Base-by-base conservation (phyloP, 495 filamentous ascomycete genomes). In the Penicillium waksmanii region DNA sequence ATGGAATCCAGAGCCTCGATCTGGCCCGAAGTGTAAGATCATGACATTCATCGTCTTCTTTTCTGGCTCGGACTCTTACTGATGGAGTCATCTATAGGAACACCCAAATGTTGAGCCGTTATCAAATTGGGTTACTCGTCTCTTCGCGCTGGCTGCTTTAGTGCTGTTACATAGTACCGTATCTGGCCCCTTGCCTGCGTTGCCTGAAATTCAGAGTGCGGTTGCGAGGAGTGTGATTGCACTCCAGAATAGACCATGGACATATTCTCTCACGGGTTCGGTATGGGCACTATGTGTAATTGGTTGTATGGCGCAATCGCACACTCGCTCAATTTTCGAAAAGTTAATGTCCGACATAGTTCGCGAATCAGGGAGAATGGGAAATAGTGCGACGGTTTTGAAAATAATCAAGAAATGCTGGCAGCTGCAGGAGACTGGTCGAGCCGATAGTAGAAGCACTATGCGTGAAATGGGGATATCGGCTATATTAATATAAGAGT, bases 391-490 rank as follows among this genome's bases (percentile, higher is more conserved):
- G 13, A 56, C 54, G 18, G 54, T 56, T n/a, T 56, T 34, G 33
- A 56, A 56, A n/a, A 56, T 56, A n/a, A 49, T 56, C 19, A 49
- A 23, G 13, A 56, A 40, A n/a, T 56, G 54, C 6, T 56, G 54
- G 54, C 25, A 42, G 18, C 18, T 56, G 44, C 54, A 56, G 18
- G 54, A 56, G 47, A 50, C 43, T 17, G 31, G 35, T 25, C 25
- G 43, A 3, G 54, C 54, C 7, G 54, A 56, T 31, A 48, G 54
- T 11, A 19, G 54, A 15, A 56, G 31, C 19, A 56, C 54, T 19
- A 56, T 56, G 54, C 21, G 27, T 21, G 43, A 56, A 31, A 56
- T 47, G 43, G 54, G 44, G 15, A 49, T 56, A 3, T 48, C 27
- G 27, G 54, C 44, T 10, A 56, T 56, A 12, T 31, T 56, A n/a